A percentile compares a stretch with the other conserved stretches of the same genome.
These are phyloP conservation scores for Rhinocladiella mackenziei DNA, from an alignment of 2,329 filamentous ascomycete species.

Conservation along the genomic window DNA sequence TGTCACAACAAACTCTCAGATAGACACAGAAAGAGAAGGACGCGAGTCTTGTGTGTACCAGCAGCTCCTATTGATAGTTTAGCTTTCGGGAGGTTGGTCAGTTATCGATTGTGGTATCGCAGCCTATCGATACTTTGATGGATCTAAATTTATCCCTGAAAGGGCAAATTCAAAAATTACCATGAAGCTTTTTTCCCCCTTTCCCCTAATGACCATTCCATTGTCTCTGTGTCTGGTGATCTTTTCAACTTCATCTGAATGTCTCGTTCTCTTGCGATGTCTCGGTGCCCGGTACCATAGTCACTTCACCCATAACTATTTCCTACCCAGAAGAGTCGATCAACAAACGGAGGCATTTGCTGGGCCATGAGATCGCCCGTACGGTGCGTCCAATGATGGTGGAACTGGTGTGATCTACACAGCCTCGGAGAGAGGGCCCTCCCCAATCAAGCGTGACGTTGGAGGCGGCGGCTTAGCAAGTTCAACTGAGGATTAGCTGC, in stretches of 20 bases:
- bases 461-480: conserved; percentile 19
- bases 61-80: conserved; percentile 1
- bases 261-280: no score
- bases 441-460: conserved; percentile 21
- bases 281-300: no score
- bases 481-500: conserved; percentile 12
- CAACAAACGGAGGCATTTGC: no score
- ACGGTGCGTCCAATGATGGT: conserved; percentile 16
- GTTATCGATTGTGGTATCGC: conserved; percentile 21
- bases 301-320: no score
- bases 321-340: no score
- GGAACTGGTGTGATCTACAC: conserved; percentile 9
- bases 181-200: no score
- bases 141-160: background rate
- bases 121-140: conserved; percentile 20
- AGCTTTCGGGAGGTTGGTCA: conserved; percentile 2
- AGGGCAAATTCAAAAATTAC: no score
- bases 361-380: conserved; percentile 7
- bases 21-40: conserved; percentile 18
- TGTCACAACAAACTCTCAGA: conserved; percentile 14
- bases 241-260: no score
- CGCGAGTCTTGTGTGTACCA: conserved; percentile 20
- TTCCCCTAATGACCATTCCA: background rate
- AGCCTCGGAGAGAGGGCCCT: no score
- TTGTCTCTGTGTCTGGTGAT: no score